A percentile compares a stretch with the other conserved stretches of the same genome.
Conservation (phyloP, 805 yeast species). For the Priceomyces haplophilus region DNA sequence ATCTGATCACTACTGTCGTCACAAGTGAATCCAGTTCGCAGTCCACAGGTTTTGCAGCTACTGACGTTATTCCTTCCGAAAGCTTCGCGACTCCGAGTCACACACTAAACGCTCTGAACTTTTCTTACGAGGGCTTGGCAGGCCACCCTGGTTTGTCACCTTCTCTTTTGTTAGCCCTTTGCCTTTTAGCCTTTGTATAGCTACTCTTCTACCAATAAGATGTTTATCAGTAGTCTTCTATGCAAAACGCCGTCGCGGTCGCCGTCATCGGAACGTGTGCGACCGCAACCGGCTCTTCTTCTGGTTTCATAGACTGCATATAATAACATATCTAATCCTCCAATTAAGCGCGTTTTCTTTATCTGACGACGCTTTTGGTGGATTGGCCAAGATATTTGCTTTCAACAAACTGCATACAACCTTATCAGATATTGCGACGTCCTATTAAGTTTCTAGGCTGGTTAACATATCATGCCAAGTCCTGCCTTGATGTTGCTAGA, state of each 20-base stretch:
- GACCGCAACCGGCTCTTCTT: slow-evolving; percentile 1
- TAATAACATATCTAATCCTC: no score
- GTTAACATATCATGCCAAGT: no score
- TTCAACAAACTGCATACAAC: neutral
- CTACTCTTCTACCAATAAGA: neutral
- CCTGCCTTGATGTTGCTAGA: no score
- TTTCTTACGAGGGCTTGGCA: neutral
- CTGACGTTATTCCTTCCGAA: neutral
- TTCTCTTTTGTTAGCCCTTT: neutral
- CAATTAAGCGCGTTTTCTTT: neutral
- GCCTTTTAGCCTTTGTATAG: neutral
- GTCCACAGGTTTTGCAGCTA: neutral
- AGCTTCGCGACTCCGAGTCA: neutral
- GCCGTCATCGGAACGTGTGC: neutral
- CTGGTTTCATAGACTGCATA: no score
- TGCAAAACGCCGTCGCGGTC: neutral
- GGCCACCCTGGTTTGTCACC: neutral
- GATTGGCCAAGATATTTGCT: neutral
- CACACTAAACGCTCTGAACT: neutral
- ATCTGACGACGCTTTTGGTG: neutral
- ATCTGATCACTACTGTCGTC: neutral
- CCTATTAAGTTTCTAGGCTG: neutral
- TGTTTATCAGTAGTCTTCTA: neutral
- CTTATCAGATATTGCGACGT: neutral
- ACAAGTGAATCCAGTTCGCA: neutral